Evolutionary conservation across 306 rosid genomes (phyloP).

Genomic region (Casuarina cunninghamiana): DNA sequence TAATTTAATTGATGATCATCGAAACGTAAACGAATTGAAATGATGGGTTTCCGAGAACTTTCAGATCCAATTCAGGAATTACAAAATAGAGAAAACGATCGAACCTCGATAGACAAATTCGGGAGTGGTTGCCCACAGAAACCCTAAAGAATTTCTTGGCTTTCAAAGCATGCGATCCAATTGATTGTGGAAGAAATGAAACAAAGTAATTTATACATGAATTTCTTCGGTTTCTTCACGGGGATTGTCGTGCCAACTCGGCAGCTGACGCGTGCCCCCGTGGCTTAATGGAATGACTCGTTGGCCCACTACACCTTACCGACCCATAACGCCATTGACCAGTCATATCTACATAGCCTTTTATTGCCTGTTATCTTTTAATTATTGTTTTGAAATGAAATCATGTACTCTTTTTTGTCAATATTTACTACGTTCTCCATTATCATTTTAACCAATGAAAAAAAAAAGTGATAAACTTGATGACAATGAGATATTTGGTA

Average conservation of each 20-base stretch:
- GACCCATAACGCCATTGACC: background rate
- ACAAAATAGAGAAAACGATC: constrained; percentile 17
- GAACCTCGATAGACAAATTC: constrained; percentile 31
- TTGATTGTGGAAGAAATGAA: background rate
- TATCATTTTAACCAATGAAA: too few species aligned
- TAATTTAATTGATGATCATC: background rate
- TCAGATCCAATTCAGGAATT: constrained; percentile 32
- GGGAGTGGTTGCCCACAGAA: constrained; percentile 13
- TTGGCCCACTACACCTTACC: background rate
- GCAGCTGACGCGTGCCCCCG: background rate
- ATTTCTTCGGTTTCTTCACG: background rate
- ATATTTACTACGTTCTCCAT: too few species aligned
- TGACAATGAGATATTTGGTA: too few species aligned
- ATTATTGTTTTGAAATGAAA: too few species aligned
- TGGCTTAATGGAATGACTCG: background rate
- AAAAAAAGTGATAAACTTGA: too few species aligned
- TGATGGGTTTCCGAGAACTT: background rate
- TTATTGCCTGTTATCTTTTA: too few species aligned
- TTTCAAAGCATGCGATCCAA: background rate
- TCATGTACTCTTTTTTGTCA: too few species aligned
- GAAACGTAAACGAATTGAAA: background rate
- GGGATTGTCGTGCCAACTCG: constrained; percentile 11
- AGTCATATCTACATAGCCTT: too few species aligned
- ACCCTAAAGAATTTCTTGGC: constrained; percentile 5
- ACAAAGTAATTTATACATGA: background rate